Evolutionary conservation across 331 rosid genomes (phyloP).

Genomic region (Rhamnella rubrinervis): DNA sequence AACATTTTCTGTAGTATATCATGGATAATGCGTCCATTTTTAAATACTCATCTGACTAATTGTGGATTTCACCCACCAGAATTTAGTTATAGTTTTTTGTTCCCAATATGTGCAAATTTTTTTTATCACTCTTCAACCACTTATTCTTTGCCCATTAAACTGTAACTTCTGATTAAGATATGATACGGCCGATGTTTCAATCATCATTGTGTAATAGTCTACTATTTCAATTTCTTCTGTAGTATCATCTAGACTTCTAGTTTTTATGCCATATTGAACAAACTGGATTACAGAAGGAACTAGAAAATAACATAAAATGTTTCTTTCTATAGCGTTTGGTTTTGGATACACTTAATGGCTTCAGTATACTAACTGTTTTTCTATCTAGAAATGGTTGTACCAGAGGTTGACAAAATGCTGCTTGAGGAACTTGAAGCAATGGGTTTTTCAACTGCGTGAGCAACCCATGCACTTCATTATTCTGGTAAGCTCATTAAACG

Average conservation of each 20-base stretch:
- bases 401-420: conserved; percentile 78
- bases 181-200: neutral
- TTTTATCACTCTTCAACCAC: neutral
- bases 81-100: neutral
- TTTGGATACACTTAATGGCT: neutral
- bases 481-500: conserved; percentile 42
- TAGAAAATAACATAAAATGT: neutral
- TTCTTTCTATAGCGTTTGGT: neutral
- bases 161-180: neutral
- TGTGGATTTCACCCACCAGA: neutral
- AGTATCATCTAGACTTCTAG: neutral
- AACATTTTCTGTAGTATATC: too few species aligned
- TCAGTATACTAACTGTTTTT: conserved; percentile 14
- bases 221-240: neutral
- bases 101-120: neutral
- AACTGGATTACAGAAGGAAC: neutral
- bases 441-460: conserved; percentile 80
- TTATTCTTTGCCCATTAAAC: neutral
- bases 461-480: conserved; percentile 82
- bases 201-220: neutral
- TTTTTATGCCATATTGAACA: neutral
- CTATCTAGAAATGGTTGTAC: conserved; percentile 81
- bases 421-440: conserved; percentile 88
- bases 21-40: neutral
- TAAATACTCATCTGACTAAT: neutral